A percentile compares a stretch with the other conserved stretches of the same genome.
phyloP scores from a whole-genome alignment of 2,329 filamentous ascomycete genomes.

The Arachnopeziza araneosa region DNA sequence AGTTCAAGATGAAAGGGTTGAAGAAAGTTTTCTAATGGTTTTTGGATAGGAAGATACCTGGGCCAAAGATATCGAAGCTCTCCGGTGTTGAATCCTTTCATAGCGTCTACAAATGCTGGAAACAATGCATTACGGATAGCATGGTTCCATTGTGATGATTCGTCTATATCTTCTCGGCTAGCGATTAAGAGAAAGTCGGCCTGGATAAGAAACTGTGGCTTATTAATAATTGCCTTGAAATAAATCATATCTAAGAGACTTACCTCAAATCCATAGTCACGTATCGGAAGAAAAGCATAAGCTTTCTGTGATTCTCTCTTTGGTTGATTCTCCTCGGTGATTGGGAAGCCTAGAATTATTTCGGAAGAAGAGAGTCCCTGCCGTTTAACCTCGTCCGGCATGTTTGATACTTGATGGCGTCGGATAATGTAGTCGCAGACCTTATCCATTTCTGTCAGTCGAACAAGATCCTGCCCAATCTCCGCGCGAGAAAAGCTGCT shows the following conservation, averaged over 20 bases:
- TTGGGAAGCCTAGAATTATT: conserved; percentile 20
- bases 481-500: background rate
- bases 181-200: conserved; percentile 26
- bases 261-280: conserved; percentile 24
- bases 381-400: background rate
- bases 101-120: background rate
- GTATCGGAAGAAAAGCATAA: conserved; percentile 26
- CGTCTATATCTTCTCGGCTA: conserved; percentile 18
- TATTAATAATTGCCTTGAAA: background rate
- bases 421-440: too few relatives aligned
- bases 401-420: too few relatives aligned
- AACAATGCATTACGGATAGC: background rate
- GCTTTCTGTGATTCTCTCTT: conserved; percentile 10
- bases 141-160: conserved; percentile 19
- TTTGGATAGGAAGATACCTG: conserved; percentile 4
- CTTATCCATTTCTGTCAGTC: background rate
- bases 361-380: conserved; percentile 10
- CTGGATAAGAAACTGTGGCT: conserved; percentile 22
- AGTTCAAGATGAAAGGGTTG: too few relatives aligned
- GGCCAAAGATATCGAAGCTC: conserved; percentile 5
- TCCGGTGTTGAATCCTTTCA: conserved; percentile 3
- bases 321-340: background rate
- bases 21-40: conserved; percentile 3
- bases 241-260: background rate
- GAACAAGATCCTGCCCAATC: background rate